Evolutionary conservation across 768 basidiomycete genomes (phyloP).

Genomic region (Imleria badia): DNA sequence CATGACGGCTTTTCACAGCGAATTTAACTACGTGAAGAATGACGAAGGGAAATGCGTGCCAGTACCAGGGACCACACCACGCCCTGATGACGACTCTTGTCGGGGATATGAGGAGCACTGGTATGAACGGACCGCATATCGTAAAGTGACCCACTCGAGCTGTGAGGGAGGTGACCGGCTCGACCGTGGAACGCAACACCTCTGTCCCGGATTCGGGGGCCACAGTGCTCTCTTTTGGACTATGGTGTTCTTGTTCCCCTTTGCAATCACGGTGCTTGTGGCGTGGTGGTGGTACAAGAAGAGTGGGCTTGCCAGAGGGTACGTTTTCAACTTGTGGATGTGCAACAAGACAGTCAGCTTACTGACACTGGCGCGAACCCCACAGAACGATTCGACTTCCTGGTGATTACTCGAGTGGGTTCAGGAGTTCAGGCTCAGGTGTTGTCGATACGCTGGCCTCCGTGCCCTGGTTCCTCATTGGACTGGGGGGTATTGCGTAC

Average conservation of each 20-base stretch:
- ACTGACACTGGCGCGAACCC: slow-evolving; percentile 4
- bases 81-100: slow-evolving; percentile 64
- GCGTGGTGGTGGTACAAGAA: slow-evolving; percentile 81
- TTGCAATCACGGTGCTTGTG: slow-evolving; percentile 70
- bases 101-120: slow-evolving; percentile 68
- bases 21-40: slow-evolving; percentile 87
- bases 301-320: slow-evolving; percentile 76
- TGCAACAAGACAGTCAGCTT: not conserved
- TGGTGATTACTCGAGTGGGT: slow-evolving; percentile 38
- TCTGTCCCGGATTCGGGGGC: slow-evolving; percentile 78
- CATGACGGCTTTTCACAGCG: slow-evolving; percentile 45
- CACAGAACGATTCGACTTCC: slow-evolving; percentile 77
- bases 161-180: slow-evolving; percentile 81
- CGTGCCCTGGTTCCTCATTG: slow-evolving; percentile 87
- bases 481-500: slow-evolving; percentile 70
- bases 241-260: slow-evolving; percentile 72
- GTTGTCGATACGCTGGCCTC: slow-evolving; percentile 74
- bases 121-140: slow-evolving; percentile 93
- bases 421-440: slow-evolving; percentile 43
- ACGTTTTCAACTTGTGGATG: slow-evolving; percentile 29
- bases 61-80: slow-evolving; percentile 63
- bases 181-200: slow-evolving; percentile 72
- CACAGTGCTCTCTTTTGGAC: slow-evolving; percentile 85
- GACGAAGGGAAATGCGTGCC: slow-evolving; percentile 73
- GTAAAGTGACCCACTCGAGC: slow-evolving; percentile 84